Conservation (phyloP, 2,329 filamentous ascomycete species). For the Fusarium circinatum region DNA sequence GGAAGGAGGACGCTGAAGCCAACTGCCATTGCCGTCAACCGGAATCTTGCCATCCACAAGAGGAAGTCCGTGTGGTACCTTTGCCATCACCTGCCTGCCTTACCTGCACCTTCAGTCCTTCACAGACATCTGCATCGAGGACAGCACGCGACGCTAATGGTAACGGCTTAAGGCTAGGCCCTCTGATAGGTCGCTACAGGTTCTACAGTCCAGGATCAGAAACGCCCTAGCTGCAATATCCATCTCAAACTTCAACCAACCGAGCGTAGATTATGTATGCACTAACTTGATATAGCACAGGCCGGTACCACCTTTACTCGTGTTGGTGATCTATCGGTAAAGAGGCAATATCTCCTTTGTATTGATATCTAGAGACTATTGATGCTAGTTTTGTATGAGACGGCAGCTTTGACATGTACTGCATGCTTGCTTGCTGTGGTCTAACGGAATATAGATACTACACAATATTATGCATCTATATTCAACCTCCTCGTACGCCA, state of each 20-base stretch:
- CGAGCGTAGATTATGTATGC: constrained; percentile 9
- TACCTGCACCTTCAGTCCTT: background rate
- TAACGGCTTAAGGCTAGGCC: constrained; percentile 5
- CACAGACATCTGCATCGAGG: constrained; percentile 6
- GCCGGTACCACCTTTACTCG: constrained; percentile 2
- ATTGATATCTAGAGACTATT: background rate
- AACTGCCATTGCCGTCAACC: constrained; percentile 7
- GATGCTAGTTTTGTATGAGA: background rate
- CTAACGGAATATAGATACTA: too few species aligned
- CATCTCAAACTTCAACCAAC: constrained; percentile 21
- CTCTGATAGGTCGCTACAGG: constrained; percentile 17
- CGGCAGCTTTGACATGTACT: background rate
- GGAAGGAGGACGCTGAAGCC: constrained; percentile 13
- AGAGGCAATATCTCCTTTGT: background rate
- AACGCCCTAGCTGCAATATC: constrained; percentile 5
- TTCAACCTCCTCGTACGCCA: background rate
- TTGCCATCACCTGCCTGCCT: constrained; percentile 20
- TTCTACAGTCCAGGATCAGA: constrained; percentile 11
- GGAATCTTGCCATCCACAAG: constrained; percentile 10
- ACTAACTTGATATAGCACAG: constrained; percentile 23
- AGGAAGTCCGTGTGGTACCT: constrained; percentile 22
- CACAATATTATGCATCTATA: background rate
- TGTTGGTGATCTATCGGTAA: constrained; percentile 3
- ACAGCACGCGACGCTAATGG: constrained; percentile 25
- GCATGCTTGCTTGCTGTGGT: background rate